Base-by-base conservation (phyloP, 2,329 filamentous ascomycete genomes). In the Botryotinia convoluta region DNA sequence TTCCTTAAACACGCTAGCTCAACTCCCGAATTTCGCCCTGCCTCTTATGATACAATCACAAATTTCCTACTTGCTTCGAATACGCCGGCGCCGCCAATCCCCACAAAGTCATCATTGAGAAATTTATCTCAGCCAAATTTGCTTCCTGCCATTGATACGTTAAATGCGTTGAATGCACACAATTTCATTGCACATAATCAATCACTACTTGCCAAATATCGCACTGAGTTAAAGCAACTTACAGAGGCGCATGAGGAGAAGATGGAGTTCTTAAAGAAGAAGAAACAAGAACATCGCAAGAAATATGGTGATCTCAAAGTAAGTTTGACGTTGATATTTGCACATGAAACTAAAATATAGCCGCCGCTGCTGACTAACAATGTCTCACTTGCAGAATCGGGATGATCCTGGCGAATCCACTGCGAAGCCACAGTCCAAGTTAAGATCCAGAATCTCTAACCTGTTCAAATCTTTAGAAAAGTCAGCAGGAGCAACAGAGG, bases 301-400 rank as follows among this genome's bases (percentile, higher is more conserved):
- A 42, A 29, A 18, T 22, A 54, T 42, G 65, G 51, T 32, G 18
- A n/a, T 4, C 12, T 69, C 10, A 57, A 42, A 26, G 65, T 69
- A 57, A 69, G 65, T 69, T 57, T 57, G 65, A 69, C 37, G 65
- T 69, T 57, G 65, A 69, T 12, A 8, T 26, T 57, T 69, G 48
- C 26, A 57, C 5, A 57, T 57, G 35, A 16, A 57, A 42, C 48
- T 57, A 68, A 32, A 26, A 57, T 14, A 14, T 69, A 42, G 62
- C 44, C 12, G n/a, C 37, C 54, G n/a, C n/a, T 32, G 65, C 48
- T 69, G 48, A 69, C 65, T 69, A 69, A 69, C 65, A 42, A 57
- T 69, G 48, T 57, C 37, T 69, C 29, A 69, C 63, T 37, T 51
- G 14, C 10, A 69, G 65, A 42, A 63, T n/a, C 37, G 29, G 60